Evolutionary conservation across 495 filamentous ascomycete species (phyloP), one percentile per base, ranked within the genome.

Genomic region (Terfezia claveryi): DNA sequence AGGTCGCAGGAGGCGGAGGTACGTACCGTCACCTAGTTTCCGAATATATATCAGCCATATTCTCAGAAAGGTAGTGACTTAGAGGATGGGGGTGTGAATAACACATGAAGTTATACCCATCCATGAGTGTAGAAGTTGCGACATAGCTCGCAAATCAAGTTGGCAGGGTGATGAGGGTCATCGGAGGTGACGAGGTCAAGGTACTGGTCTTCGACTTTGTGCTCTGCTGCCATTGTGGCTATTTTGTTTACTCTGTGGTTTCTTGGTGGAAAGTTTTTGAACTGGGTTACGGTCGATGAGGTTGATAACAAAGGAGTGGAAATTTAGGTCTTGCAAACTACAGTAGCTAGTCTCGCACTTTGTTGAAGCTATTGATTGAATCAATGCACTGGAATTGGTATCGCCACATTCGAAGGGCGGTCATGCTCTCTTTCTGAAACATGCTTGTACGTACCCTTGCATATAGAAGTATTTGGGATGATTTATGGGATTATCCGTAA

Each of bases 51-150:
- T 32, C 4, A 32, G 27, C 27, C 27, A 32, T 32, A 32, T 7
- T 4, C 4, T 7, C 27, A 1, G 0, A 7, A 32, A 32, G 27
- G 27, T 32, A 7, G 4, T 32, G 41, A 46, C 4, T 4, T 46
- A 20, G 41, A 20, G 41, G 41, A 9, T 46, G 17, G 41, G 20
- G 4, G 17, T 46, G 41, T 46, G 1, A 46, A 2, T 46, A 20
- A 14, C 17, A 14, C 41, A 14, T 46, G 14, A 46, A 46, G 27
- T 32, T 20, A 46, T 70, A 64, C 91, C 91, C 91, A 98, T 44
- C 91, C 92, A 62, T 87, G 74, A 23, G 75, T 84, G 74, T 94
- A 96, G 70, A 98, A 98, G 62, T 83, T 86, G 59, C 81, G 80
- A 72, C 91, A 98, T 50, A 98, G 75, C 41, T 80, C 78, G 53